A percentile compares a stretch with the other conserved stretches of the same genome.
These are phyloP conservation scores for Dendrobium catenatum DNA, from an alignment of 106 monocot species.

Conservation along the genomic window DNA sequence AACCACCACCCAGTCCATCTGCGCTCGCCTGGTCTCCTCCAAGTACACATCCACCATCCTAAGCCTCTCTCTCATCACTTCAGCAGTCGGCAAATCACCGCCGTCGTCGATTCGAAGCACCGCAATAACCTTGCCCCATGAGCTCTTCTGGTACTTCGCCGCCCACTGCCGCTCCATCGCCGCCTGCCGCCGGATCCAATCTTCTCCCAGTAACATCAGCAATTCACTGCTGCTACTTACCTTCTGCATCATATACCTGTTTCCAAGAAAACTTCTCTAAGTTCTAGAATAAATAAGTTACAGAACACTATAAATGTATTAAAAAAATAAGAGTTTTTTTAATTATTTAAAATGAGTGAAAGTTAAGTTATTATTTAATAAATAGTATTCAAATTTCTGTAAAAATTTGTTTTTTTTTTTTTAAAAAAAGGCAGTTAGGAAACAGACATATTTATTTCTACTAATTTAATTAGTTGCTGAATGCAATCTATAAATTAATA, in stretches of 20 bases:
- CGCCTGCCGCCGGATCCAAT: constrained; percentile 51
- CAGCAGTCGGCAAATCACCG: background rate
- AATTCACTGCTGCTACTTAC: constrained; percentile 50
- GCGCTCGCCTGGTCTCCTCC: constrained; percentile 25
- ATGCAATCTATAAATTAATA: too few relatives aligned
- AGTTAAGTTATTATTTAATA: too few relatives aligned
- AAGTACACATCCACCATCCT: constrained; percentile 12
- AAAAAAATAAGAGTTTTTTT: too few relatives aligned
- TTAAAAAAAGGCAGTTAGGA: too few relatives aligned
- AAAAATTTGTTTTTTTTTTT: too few relatives aligned
- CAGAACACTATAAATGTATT: too few relatives aligned
- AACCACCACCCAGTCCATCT: constrained; percentile 33
- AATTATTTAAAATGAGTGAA: too few relatives aligned
- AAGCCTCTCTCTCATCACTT: constrained; percentile 9
- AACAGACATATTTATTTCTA: too few relatives aligned
- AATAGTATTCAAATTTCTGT: too few relatives aligned
- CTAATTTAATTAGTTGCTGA: too few relatives aligned
- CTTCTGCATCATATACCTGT: constrained; percentile 67
- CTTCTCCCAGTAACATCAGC: constrained; percentile 53
- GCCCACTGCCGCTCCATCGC: constrained; percentile 43
- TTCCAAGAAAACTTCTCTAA: too few relatives aligned
- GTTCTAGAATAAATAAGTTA: too few relatives aligned
- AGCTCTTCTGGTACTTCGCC: constrained; percentile 42
- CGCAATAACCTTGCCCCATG: constrained; percentile 54
- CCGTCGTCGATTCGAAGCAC: constrained; percentile 26